These are phyloP conservation scores for Microdochium trichocladiopsis DNA, from an alignment of 2,329 filamentous ascomycete genomes.

Conservation along the genomic window DNA sequence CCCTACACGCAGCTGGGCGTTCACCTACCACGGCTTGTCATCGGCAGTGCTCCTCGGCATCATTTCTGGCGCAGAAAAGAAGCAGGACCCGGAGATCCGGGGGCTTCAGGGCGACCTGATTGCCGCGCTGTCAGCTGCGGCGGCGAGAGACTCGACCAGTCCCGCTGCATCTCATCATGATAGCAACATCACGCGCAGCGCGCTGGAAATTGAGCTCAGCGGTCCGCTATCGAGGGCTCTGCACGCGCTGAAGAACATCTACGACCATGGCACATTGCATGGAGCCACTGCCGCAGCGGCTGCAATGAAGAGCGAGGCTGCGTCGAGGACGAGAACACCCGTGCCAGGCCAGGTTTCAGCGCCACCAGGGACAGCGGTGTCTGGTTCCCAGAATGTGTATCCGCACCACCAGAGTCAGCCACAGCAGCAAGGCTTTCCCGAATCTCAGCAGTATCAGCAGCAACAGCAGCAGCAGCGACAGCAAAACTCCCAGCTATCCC, in stretches of 20 bases:
- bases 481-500: background rate
- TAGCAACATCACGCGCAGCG: constrained; percentile 36
- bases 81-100: constrained; percentile 54
- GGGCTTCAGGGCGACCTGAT: constrained; percentile 59
- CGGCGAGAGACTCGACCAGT: constrained; percentile 49
- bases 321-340: constrained; percentile 31
- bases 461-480: constrained; percentile 12
- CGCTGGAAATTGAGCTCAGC: constrained; percentile 55
- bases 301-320: constrained; percentile 37
- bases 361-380: constrained; percentile 8
- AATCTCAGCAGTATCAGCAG: constrained; percentile 10
- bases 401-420: constrained; percentile 11
- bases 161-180: constrained; percentile 39
- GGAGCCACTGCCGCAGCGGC: constrained; percentile 33
- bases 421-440: background rate
- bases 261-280: constrained; percentile 54
- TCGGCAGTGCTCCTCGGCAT: constrained; percentile 59
- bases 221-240: constrained; percentile 55
- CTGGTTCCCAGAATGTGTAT: constrained; percentile 1
- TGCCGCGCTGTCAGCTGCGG: constrained; percentile 54
- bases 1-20: constrained; percentile 60
- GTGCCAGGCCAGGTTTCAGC: constrained; percentile 27
- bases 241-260: constrained; percentile 56
- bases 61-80: constrained; percentile 45
- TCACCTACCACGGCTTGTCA: constrained; percentile 60